Evolutionary conservation across 257 asterid genomes (phyloP), one percentile per base, ranked within the genome.

Genomic region (Penstemon eatonii): DNA sequence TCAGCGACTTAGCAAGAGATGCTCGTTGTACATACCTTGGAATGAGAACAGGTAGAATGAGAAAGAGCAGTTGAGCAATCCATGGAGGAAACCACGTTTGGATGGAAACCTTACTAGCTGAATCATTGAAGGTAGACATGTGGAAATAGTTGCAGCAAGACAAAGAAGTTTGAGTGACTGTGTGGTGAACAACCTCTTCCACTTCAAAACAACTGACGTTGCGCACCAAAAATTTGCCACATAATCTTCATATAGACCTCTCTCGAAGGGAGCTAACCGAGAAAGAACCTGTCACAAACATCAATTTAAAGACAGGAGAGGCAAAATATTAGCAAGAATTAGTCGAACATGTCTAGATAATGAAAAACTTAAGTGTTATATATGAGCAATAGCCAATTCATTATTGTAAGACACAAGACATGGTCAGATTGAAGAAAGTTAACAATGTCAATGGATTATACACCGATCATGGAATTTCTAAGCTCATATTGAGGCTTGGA

Each of bases 141-240:
- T 73, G 54, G 91, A 89, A 71, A 87, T 64, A 40, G 99, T 94
- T 75, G 96, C 89, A 66, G 82, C 80, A 44, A 94, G 87, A 78
- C 95, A 80, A 39, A 91, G 73, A 75, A 87, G 84, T 79, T 80
- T 87, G 67, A 94, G 75, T 3, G 87, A 72, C 65, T 75, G 90
- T 40, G 87, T 82, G 73, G 88, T 60, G 78, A 94, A 94, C 87
- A 86, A 81, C 83, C 89, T 84, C 86, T 91, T 94, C 98, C 99
- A 91, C 81, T 94, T 94, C 68, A 94, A 70, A 11, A 85, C 43
- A 54, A 91, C 76, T 65, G 98, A 91, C 58, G 95, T 86, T 36
- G 96, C 73, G 73, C 99, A 91, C 99, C 99, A 91, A 80, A 94
- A 94, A 78, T 86, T 94, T 56, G 96, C 99, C 80, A 91, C 98